phyloP scores from a whole-genome alignment of 768 basidiomycete species.

The Lentinula edodes region DNA sequence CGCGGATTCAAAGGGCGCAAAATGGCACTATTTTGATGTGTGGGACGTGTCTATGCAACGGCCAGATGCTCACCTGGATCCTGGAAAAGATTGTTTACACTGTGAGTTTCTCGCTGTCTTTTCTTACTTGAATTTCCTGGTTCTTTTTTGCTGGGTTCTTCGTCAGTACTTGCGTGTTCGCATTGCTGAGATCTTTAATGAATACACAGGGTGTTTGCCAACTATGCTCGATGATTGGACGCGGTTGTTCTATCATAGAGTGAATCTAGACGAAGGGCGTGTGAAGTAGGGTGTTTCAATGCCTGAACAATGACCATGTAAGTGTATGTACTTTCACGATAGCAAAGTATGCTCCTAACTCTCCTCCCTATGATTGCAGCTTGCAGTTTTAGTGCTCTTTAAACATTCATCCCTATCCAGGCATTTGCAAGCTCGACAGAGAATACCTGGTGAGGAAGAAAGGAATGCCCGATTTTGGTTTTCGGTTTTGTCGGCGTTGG shows the following conservation, averaged over 20 bases:
- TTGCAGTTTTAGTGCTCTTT: neutral
- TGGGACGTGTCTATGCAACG: constrained; percentile 21
- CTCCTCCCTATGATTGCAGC: neutral
- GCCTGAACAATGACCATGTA: neutral
- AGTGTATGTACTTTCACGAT: neutral
- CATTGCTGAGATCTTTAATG: neutral
- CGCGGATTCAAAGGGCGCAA: constrained; percentile 10
- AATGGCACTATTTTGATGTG: constrained; percentile 22
- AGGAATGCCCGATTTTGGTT: neutral
- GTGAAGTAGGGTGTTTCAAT: neutral
- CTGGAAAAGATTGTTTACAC: constrained; percentile 22
- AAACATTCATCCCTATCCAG: neutral
- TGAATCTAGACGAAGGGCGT: neutral
- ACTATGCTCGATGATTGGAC: constrained; percentile 22
- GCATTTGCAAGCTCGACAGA: no score
- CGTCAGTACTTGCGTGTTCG: neutral
- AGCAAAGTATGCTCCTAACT: neutral
- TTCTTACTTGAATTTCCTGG: neutral
- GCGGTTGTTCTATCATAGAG: constrained; percentile 16
- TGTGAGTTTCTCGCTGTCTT: constrained; percentile 14
- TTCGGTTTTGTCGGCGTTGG: neutral
- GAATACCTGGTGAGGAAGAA: no score
- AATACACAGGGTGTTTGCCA: constrained; percentile 17
- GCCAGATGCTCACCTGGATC: constrained; percentile 23
- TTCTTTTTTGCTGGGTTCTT: neutral